These are phyloP conservation scores for Cyathus striatus DNA, from an alignment of 768 basidiomycete genomes.

Conservation along the genomic window DNA sequence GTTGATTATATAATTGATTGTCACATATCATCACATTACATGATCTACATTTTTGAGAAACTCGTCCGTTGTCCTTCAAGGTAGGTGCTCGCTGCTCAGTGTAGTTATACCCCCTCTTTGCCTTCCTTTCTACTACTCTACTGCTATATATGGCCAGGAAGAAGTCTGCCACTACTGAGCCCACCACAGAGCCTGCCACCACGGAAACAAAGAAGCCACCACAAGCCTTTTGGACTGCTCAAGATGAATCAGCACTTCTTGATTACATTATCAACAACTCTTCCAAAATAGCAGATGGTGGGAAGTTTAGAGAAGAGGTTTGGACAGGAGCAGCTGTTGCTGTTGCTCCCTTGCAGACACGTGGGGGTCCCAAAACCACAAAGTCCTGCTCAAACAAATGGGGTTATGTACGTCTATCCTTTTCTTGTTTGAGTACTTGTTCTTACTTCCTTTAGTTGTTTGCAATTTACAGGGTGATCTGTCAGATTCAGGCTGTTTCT, in stretches of 20 bases:
- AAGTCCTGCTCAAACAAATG: constrained; percentile 5
- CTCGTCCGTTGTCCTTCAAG: no score
- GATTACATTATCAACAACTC: neutral
- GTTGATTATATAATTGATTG: no score
- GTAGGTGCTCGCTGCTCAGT: no score
- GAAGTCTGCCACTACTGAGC: no score
- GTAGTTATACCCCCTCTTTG: no score
- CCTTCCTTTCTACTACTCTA: no score
- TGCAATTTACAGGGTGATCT: constrained; percentile 3
- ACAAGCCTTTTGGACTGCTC: neutral
- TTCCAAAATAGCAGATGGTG: neutral
- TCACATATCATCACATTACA: no score
- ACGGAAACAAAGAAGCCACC: no score
- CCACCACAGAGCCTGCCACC: no score
- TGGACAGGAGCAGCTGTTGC: constrained; percentile 2
- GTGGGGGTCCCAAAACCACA: neutral
- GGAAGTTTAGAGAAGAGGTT: neutral
- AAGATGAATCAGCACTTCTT: neutral
- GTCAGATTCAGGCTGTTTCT: constrained; percentile 4
- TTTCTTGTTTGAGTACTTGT: constrained; percentile 1
- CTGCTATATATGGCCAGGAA: no score
- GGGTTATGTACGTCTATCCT: constrained; percentile 1
- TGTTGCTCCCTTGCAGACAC: neutral
- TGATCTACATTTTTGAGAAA: no score
- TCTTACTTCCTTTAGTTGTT: constrained; percentile 1